Evolutionary conservation across 2,329 filamentous ascomycete species (phyloP), one percentile per base, ranked within the genome.

Genomic region (Aphanoascus verrucosus): DNA sequence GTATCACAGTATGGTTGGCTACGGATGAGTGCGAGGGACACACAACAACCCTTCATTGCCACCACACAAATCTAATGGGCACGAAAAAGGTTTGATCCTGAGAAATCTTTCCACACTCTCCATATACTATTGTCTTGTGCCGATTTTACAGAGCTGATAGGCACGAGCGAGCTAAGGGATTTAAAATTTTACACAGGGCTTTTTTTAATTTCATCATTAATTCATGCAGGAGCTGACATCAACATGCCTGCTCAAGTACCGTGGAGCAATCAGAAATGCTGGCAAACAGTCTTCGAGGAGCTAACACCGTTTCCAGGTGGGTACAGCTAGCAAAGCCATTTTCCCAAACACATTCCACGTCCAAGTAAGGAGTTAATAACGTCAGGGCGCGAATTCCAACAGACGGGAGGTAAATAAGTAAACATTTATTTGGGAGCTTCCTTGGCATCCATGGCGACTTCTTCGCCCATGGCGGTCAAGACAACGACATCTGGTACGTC

Each of bases 391-490:
- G 35, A 34, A 40, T 41, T 47, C 43, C 47, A 47, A 41, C 50
- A 53, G 35, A 37, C 32, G 28, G 23, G 41, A 14, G 42, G 20
- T 32, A 47, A 43, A 46, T 5, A 20, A 14, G 20, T 12, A 19
- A 9, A 14, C 28, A 37, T 35, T 53, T 53, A 53, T 49, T 53
- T 53, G 9, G 86, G 83, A 73, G 87, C 88, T 77, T 96, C 90
- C 84, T 97, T 97, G 76, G 84, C 86, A 71, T 96, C 90, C 71
- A 96, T 85, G 68, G 84, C 86, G 65, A 80, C 76, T 81, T 97
- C 87, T 78, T 98, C 91, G 70, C 87, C 87, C 93, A 98, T 98
- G 71, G 93, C 83, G 66, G 88, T 87, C 70, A 94, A 86, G 72
- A 98, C 83, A 66, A 91, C 85, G 66, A 97, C 85, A 75, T 89